A percentile compares a stretch with the other conserved stretches of the same genome.
Evolutionary conservation across 352 stramenopile species (phyloP).

Genomic region (Globisporangium canariense): DNA sequence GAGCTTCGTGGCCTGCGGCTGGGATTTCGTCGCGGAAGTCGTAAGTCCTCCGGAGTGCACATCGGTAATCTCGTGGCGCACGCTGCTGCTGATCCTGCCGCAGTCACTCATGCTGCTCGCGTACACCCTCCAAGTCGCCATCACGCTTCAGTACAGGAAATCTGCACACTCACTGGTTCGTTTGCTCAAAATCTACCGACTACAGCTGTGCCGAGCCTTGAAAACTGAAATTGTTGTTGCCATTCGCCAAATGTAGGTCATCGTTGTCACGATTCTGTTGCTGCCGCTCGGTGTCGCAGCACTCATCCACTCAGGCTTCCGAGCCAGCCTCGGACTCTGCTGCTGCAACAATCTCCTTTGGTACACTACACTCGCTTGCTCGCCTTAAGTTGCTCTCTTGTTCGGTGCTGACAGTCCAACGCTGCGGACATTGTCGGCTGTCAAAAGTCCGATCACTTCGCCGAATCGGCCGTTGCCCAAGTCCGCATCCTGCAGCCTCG

Average conservation of each 20-base stretch:
- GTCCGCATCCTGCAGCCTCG: conserved; percentile 23
- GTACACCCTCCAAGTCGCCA: conserved; percentile 8
- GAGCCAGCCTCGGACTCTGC: conserved; percentile 28
- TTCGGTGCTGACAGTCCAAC: background rate
- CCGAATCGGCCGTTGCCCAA: conserved; percentile 17
- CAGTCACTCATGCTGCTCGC: conserved; percentile 17
- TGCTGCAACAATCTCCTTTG: conserved; percentile 35
- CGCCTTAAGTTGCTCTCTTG: background rate
- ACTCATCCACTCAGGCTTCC: conserved; percentile 24
- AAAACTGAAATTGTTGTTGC: conserved; percentile 1
- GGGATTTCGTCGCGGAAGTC: conserved; percentile 18
- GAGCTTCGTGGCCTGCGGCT: conserved; percentile 8
- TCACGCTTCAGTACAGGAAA: conserved; percentile 4
- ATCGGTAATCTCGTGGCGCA: conserved; percentile 7
- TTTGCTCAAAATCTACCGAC: background rate
- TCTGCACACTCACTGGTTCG: background rate
- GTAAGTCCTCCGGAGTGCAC: background rate
- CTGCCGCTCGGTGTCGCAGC: conserved; percentile 16
- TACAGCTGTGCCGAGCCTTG: too few species aligned
- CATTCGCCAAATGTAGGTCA: background rate
- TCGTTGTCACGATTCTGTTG: conserved; percentile 8
- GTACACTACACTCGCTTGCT: conserved; percentile 10
- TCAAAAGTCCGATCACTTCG: conserved; percentile 20
- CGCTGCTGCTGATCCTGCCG: conserved; percentile 16
- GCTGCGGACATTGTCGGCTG: background rate